These are phyloP conservation scores for Naematelia encephala DNA, from an alignment of 768 basidiomycete species.

Conservation along the genomic window DNA sequence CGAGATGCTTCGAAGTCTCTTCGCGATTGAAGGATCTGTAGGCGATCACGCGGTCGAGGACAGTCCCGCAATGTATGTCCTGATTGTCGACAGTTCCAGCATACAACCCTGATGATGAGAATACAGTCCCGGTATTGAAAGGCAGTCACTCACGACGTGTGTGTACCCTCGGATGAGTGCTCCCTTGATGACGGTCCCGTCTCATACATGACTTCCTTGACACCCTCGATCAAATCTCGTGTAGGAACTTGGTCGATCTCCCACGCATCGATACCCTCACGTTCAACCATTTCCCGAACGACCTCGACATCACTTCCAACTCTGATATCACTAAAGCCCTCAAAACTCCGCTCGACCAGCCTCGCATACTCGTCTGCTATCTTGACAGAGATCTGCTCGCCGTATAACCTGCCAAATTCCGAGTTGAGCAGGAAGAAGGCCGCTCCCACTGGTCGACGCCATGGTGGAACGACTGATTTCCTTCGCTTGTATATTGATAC, in stretches of 20 bases:
- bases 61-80: constrained; percentile 29
- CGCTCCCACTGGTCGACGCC: constrained; percentile 25
- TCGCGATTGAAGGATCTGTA: constrained; percentile 11
- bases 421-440: constrained; percentile 28
- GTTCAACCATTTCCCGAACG: constrained; percentile 9
- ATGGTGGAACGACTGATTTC: constrained; percentile 13
- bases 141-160: not conserved
- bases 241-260: not conserved
- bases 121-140: not conserved
- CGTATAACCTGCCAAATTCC: constrained; percentile 4
- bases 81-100: constrained; percentile 36
- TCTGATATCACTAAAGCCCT: constrained; percentile 15
- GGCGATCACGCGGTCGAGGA: constrained; percentile 29
- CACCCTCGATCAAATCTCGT: not conserved
- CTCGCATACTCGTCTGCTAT: constrained; percentile 15
- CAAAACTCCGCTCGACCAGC: constrained; percentile 17
- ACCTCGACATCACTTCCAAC: constrained; percentile 22
- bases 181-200: not conserved
- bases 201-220: not conserved
- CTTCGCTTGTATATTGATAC: not conserved
- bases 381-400: constrained; percentile 20
- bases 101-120: constrained; percentile 4
- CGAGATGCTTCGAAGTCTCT: not conserved
- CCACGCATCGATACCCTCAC: not conserved
- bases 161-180: not conserved